Conservation (phyloP, 441 rosid genomes). For the Syzygium syzygioides region DNA sequence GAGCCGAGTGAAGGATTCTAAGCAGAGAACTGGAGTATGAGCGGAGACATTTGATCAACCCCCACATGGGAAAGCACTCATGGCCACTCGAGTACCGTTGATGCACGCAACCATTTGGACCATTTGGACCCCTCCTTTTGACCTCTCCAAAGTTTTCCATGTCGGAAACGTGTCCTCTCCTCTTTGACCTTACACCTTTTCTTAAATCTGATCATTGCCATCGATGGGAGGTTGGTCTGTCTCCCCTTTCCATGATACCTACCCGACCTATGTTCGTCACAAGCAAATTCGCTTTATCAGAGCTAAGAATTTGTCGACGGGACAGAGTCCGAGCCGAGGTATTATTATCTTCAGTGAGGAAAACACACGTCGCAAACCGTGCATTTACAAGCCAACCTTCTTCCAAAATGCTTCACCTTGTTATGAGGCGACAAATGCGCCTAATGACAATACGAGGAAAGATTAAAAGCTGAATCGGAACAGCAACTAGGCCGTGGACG, state of each 20-base stretch:
- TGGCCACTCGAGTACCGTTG: slow-evolving; percentile 32
- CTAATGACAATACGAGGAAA: not conserved
- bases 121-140: slow-evolving; percentile 7
- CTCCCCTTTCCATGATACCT: not conserved
- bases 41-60: not conserved
- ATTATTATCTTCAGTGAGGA: not conserved
- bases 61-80: slow-evolving; percentile 43
- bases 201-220: not conserved
- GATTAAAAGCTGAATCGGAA: not conserved
- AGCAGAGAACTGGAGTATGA: not conserved
- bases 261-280: not conserved
- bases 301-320: not conserved
- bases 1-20: not conserved
- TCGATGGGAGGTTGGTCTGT: not conserved
- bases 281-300: not conserved
- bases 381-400: not conserved
- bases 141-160: slow-evolving; percentile 8
- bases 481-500: not conserved
- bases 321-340: not conserved
- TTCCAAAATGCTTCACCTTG: not conserved
- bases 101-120: slow-evolving; percentile 11
- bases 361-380: not conserved
- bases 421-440: not conserved
- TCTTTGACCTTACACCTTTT: not conserved
- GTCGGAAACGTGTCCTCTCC: slow-evolving; percentile 4